These are phyloP conservation scores for Phytophthora crassamura DNA, from an alignment of 352 stramenopile genomes.

Conservation along the genomic window DNA sequence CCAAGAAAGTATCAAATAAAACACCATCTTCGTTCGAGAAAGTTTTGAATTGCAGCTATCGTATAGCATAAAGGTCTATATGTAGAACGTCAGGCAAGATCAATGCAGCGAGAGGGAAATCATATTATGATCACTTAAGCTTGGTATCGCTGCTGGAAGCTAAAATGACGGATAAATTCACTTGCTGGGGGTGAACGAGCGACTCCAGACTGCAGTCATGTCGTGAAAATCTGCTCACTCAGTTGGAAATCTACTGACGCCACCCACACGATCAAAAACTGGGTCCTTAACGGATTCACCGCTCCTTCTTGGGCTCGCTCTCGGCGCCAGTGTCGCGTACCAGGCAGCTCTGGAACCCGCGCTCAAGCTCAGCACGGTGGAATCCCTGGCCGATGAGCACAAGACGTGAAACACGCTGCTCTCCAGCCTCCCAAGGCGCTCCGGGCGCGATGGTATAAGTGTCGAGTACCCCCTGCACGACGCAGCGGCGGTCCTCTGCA, in stretches of 20 bases:
- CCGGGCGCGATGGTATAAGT: slow-evolving; percentile 79
- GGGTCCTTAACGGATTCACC: slow-evolving; percentile 14
- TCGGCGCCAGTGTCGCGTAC: slow-evolving; percentile 8
- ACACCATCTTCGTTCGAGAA: no score
- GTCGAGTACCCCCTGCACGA: slow-evolving; percentile 76
- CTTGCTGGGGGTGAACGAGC: slow-evolving; percentile 4
- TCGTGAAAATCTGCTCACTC: background rate
- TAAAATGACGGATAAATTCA: slow-evolving; percentile 17
- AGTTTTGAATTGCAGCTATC: no score
- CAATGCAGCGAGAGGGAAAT: no score
- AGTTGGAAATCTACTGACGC: background rate
- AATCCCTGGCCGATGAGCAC: slow-evolving; percentile 76
- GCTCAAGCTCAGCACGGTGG: slow-evolving; percentile 48
- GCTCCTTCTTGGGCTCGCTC: slow-evolving; percentile 45
- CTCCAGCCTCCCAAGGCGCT: slow-evolving; percentile 35
- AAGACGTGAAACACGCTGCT: slow-evolving; percentile 54
- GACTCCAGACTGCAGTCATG: background rate
- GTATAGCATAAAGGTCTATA: no score
- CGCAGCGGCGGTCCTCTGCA: slow-evolving; percentile 44
- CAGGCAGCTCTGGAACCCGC: slow-evolving; percentile 55
- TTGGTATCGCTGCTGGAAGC: background rate
- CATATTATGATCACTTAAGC: no score
- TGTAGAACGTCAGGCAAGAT: no score
- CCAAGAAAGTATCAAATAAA: no score
- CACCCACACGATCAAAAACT: slow-evolving; percentile 17